Base-by-base conservation (phyloP, 805 yeast species). In the Kuraishia floccosa region DNA sequence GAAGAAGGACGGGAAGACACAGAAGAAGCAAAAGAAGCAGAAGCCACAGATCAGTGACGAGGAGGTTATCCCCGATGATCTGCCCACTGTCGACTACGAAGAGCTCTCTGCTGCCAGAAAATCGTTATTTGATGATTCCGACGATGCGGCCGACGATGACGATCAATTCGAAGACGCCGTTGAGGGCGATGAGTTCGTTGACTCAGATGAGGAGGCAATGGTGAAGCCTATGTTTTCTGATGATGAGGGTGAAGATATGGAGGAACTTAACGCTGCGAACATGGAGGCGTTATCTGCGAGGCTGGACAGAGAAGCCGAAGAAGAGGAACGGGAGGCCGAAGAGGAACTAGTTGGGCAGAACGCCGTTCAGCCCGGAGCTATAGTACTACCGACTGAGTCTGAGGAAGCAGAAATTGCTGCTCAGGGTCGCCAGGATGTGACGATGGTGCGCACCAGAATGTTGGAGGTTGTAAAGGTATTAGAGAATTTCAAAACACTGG, bases 381-480 rank as follows among this genome's bases (percentile, higher is more conserved):
- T 72, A 43, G 67, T 85, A 19, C 65, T 86, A 37, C 95, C 95
- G 24, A 61, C 78, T 3, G 72, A 57, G 17, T 78, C 66, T 39
- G 84, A 76, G 47, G 81, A 76, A 44, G 81, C 76, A 42, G 69
- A 65, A 32, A 33, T 43, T 20, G 65, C 63, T 40, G 61, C 62
- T 19, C 47, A 51, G 9, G 67, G 65, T 19, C 78, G 85, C 28
- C 75, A 76, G 42, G 94, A 86, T 51, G 66, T 87, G 30, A 82
- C 86, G 6, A 65, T 82, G 44, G 69, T 83, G 6, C 76, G 97
- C 58, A 84, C 96, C 13, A 76, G 98, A 60, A 89, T 91, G 81
- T 75, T 89, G 43, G 98, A 91, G 60, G 73, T 93, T 39, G 89
- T 87, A 30, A 87, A 87, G 52, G 96, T 89, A 12, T 68, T 91